Evolutionary conservation across 192 early-diverging fungal genomes (phyloP).

Genomic region (Mortierella claussenii): DNA sequence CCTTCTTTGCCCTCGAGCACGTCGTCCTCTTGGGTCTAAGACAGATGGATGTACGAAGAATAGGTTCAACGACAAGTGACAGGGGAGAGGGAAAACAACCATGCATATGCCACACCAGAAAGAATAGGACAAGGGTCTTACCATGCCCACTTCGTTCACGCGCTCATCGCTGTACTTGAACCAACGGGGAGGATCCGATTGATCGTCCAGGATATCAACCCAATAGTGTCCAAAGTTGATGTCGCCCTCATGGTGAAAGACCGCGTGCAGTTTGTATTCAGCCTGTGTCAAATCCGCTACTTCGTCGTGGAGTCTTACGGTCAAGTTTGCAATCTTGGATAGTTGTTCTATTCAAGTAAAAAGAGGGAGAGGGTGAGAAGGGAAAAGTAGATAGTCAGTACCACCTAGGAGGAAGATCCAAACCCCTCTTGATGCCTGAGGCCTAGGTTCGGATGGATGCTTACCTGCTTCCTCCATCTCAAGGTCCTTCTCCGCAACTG

Average conservation of each 20-base stretch:
- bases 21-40: conserved; percentile 60
- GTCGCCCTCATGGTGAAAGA: conserved; percentile 76
- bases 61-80: too few species aligned
- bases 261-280: conserved; percentile 77
- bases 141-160: conserved; percentile 63
- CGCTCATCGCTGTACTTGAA: conserved; percentile 79
- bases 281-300: conserved; percentile 44
- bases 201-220: conserved; percentile 74
- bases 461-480: conserved; percentile 6
- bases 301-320: conserved; percentile 36
- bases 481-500: background rate
- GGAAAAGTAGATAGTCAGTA: too few species aligned
- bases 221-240: conserved; percentile 84
- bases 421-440: too few species aligned
- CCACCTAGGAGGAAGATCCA: too few species aligned
- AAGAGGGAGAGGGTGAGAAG: background rate
- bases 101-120: too few species aligned
- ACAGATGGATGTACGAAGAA: too few species aligned
- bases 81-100: too few species aligned
- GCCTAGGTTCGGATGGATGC: background rate
- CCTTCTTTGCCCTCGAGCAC: conserved; percentile 65
- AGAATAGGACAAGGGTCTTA: conserved; percentile 12
- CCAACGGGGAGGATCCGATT: conserved; percentile 65
- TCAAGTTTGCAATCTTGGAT: conserved; percentile 20
- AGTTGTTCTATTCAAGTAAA: conserved; percentile 4